These are phyloP conservation scores for Barnettozyma salicaria DNA, from an alignment of 805 yeast genomes.

Conservation along the genomic window DNA sequence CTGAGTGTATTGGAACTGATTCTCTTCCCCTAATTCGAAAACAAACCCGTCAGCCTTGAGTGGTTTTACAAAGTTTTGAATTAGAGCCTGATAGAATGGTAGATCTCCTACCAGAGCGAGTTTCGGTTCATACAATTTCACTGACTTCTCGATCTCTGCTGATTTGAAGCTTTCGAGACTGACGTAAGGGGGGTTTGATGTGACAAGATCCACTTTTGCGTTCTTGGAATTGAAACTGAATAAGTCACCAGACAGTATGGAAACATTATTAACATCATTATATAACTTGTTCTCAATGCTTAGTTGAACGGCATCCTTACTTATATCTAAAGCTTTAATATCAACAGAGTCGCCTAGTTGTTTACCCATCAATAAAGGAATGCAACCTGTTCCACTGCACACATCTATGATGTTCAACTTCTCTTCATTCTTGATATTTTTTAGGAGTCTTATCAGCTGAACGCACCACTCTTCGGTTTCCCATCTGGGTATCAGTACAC, in stretches of 20 bases:
- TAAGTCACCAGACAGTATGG: conserved; percentile 9
- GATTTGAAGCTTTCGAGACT: conserved; percentile 39
- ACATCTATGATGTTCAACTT: conserved; percentile 47
- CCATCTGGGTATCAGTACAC: conserved; percentile 86
- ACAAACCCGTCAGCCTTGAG: conserved; percentile 51
- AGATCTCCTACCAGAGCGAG: conserved; percentile 74
- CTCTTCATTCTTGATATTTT: conserved; percentile 6
- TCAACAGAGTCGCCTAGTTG: conserved; percentile 54
- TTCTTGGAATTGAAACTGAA: conserved; percentile 2
- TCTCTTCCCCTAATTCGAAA: conserved; percentile 65
- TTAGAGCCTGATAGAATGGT: conserved; percentile 61
- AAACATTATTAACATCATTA: conserved; percentile 11
- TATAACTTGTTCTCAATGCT: conserved; percentile 39
- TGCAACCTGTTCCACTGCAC: conserved; percentile 89
- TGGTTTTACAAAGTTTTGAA: conserved; percentile 37
- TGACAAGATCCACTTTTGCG: conserved; percentile 48
- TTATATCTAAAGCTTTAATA: conserved; percentile 36
- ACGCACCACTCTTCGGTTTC: conserved; percentile 91
- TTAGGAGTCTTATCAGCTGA: conserved; percentile 30
- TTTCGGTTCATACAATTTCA: conserved; percentile 64
- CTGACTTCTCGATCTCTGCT: conserved; percentile 52
- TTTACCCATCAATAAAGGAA: conserved; percentile 48
- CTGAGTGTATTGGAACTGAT: conserved; percentile 46
- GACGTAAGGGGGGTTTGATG: conserved; percentile 92
- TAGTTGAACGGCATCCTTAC: conserved; percentile 22